These are phyloP conservation scores for Corylus avellana DNA, from an alignment of 306 rosid genomes.

Conservation along the genomic window DNA sequence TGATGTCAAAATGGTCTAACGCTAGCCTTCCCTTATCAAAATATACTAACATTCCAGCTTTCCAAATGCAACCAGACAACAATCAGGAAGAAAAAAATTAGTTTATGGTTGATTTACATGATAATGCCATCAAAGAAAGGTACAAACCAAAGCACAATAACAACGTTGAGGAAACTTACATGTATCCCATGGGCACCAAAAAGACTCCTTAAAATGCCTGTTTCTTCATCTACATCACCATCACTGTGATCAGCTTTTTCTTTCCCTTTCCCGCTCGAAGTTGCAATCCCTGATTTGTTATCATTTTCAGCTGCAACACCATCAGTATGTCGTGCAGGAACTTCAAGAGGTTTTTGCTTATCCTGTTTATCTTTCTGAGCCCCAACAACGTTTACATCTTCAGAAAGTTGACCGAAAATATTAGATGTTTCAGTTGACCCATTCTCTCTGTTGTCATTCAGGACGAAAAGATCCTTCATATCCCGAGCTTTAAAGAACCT, in stretches of 20 bases:
- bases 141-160: constrained; percentile 16
- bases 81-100: background rate
- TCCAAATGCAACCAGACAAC: background rate
- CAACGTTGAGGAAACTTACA: constrained; percentile 50
- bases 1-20: background rate
- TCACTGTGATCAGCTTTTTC: constrained; percentile 45
- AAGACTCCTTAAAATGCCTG: constrained; percentile 72
- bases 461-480: constrained; percentile 90
- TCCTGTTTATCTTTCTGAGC: constrained; percentile 50
- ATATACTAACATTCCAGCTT: background rate
- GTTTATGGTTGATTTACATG: background rate
- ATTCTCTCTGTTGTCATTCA: constrained; percentile 68
- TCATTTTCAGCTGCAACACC: constrained; percentile 36
- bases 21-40: background rate
- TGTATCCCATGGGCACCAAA: constrained; percentile 87
- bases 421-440: constrained; percentile 86
- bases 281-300: constrained; percentile 32
- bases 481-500: constrained; percentile 96
- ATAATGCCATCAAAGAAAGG: constrained; percentile 14
- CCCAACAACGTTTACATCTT: constrained; percentile 62
- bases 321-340: constrained; percentile 30
- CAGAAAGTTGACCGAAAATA: constrained; percentile 77
- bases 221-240: constrained; percentile 64
- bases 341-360: constrained; percentile 28
- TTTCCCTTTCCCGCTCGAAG: constrained; percentile 54